Evolutionary conservation across 1,284 basidiomycete genomes (phyloP).

Genomic region (Ceratobasidium sp.): DNA sequence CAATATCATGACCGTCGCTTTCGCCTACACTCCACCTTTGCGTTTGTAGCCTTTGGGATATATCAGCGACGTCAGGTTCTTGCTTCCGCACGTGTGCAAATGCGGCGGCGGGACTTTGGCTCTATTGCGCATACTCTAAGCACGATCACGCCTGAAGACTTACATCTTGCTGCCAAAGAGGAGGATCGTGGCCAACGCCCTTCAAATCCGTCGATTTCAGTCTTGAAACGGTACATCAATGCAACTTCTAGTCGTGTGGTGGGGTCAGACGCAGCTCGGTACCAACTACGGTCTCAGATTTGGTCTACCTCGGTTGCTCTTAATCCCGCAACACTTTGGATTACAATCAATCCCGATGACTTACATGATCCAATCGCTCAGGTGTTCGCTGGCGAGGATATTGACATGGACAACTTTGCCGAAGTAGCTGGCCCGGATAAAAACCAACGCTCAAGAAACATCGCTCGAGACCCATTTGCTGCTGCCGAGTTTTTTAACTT

Average conservation of each 20-base stretch:
- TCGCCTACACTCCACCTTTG: conserved; percentile 55
- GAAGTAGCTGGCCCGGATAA: conserved; percentile 54
- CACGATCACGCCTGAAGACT: conserved; percentile 32
- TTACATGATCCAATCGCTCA: conserved; percentile 58
- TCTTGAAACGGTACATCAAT: conserved; percentile 41
- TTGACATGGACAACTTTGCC: conserved; percentile 59
- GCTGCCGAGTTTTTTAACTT: conserved; percentile 62
- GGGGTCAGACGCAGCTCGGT: conserved; percentile 51
- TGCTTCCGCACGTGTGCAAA: conserved; percentile 46
- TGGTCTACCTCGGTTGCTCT: conserved; percentile 48
- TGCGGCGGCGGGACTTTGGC: conserved; percentile 46
- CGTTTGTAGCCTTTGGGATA: conserved; percentile 59
- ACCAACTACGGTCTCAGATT: conserved; percentile 54
- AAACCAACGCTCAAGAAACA: conserved; percentile 54
- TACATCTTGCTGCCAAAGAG: conserved; percentile 47
- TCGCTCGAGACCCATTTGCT: conserved; percentile 60
- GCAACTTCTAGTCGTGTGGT: conserved; percentile 46
- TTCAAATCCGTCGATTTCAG: conserved; percentile 21
- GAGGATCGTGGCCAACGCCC: conserved; percentile 23
- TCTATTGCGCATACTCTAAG: not conserved
- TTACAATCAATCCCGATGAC: conserved; percentile 57
- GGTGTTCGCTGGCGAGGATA: conserved; percentile 59
- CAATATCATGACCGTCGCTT: conserved; percentile 59
- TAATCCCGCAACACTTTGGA: conserved; percentile 51
- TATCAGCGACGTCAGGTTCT: conserved; percentile 51